Percentiles rank a stretch among this genome's conserved stretches.
These are phyloP conservation scores for Podosphaera leucotricha DNA, from an alignment of 2,329 filamentous ascomycete genomes.

Conservation along the genomic window DNA sequence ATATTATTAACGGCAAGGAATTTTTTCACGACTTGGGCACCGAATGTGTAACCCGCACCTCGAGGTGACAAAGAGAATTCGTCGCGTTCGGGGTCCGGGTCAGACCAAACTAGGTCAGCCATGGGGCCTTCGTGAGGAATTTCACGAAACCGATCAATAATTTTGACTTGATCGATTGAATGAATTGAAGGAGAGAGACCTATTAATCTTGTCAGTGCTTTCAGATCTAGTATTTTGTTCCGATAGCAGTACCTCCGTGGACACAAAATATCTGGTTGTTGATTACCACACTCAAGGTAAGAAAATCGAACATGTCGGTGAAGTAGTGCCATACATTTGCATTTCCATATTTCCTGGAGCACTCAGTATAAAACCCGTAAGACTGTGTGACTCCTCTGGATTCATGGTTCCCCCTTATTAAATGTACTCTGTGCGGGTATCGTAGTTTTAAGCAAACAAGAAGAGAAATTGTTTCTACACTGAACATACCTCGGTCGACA, in stretches of 20 bases:
- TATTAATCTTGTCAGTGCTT: too few species aligned
- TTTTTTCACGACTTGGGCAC: conserved; percentile 91
- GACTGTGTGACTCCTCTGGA: conserved; percentile 97
- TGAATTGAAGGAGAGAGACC: conserved; percentile 89
- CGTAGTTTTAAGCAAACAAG: conserved; percentile 94
- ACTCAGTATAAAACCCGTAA: conserved; percentile 98
- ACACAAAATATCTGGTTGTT: conserved; percentile 99
- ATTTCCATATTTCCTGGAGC: conserved; percentile 94
- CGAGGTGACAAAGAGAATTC: conserved; percentile 91
- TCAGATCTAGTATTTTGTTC: too few species aligned
- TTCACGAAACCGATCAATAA: conserved; percentile 89
- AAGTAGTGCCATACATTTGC: conserved; percentile 99
- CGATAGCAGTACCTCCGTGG: too few species aligned
- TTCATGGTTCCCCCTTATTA: conserved; percentile 96
- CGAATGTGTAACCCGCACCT: conserved; percentile 86
- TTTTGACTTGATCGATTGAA: conserved; percentile 84
- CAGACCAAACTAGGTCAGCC: conserved; percentile 94
- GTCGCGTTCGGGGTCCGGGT: conserved; percentile 89
- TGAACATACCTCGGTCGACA: conserved; percentile 97
- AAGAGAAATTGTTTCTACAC: conserved; percentile 90
- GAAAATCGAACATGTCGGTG: conserved; percentile 95
- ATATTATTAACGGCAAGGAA: conserved; percentile 99
- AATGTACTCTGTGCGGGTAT: conserved; percentile 93
- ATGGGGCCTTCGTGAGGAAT: conserved; percentile 96
- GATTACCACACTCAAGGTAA: conserved; percentile 88